phyloP scores from a whole-genome alignment of 768 basidiomycete genomes.

The Amanita phalloides region DNA sequence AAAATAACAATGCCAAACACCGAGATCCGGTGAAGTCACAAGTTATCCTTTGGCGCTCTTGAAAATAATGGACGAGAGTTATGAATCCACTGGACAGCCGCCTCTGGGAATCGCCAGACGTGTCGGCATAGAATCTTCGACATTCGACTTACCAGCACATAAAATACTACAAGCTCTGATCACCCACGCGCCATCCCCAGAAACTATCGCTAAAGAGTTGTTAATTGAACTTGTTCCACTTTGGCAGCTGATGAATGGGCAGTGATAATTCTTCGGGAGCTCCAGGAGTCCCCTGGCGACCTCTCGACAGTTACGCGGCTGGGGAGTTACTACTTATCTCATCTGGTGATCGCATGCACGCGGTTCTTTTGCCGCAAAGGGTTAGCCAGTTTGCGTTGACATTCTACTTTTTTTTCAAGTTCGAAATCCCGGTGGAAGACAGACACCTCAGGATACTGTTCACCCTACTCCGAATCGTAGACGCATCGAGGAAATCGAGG shows the following conservation, averaged over 20 bases:
- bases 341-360: background rate
- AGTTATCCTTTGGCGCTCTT: slow-evolving; percentile 7
- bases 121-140: too few species aligned
- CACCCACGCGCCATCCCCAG: too few species aligned
- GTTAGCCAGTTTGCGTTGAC: too few species aligned
- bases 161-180: too few species aligned
- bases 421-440: too few species aligned
- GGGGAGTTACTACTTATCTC: slow-evolving; percentile 3
- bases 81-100: slow-evolving; percentile 3
- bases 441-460: slow-evolving; percentile 3
- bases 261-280: background rate
- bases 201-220: too few species aligned
- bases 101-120: slow-evolving; percentile 1
- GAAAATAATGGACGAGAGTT: slow-evolving; percentile 5
- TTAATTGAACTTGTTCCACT: background rate
- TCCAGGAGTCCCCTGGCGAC: slow-evolving; percentile 1
- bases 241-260: too few species aligned
- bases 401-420: too few species aligned
- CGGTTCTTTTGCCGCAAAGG: too few species aligned
- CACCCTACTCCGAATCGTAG: slow-evolving; percentile 7
- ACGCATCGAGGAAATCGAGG: slow-evolving; percentile 6
- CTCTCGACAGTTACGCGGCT: background rate
- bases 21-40: too few species aligned
- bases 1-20: too few species aligned
- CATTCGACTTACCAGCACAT: too few species aligned